A percentile compares a stretch with the other conserved stretches of the same genome.
phyloP scores from a whole-genome alignment of 1,284 basidiomycete genomes.

The Flammula alnicola region DNA sequence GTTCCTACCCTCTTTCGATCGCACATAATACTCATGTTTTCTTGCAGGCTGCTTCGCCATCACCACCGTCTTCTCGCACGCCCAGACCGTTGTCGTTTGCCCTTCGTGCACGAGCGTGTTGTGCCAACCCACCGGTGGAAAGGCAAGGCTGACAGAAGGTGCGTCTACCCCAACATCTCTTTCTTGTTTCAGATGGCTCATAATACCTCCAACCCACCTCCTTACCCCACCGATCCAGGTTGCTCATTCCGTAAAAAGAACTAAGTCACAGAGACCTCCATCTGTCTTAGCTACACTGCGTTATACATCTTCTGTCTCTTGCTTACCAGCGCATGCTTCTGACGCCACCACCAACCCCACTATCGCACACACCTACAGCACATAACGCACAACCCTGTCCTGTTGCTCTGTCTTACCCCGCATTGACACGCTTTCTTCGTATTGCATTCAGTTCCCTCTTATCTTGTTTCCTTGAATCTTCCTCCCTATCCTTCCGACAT shows the following conservation, averaged over 20 bases:
- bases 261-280: slow-evolving; percentile 45
- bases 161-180: slow-evolving; percentile 38
- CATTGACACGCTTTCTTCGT: slow-evolving; percentile 14
- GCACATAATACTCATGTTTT: slow-evolving; percentile 18
- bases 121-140: slow-evolving; percentile 99
- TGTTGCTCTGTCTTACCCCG: slow-evolving; percentile 7
- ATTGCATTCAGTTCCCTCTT: slow-evolving; percentile 9
- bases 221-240: slow-evolving; percentile 46
- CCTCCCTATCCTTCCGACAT: slow-evolving; percentile 9
- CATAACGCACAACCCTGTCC: slow-evolving; percentile 1
- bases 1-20: slow-evolving; percentile 8
- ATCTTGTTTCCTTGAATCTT: slow-evolving; percentile 4
- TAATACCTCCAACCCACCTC: no score
- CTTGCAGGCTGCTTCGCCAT: slow-evolving; percentile 87
- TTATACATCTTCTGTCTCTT: slow-evolving; percentile 22
- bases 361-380: slow-evolving; percentile 1
- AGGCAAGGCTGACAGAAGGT: slow-evolving; percentile 98
- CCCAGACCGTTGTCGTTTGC: slow-evolving; percentile 93
- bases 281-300: slow-evolving; percentile 28
- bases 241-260: slow-evolving; percentile 89
- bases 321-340: slow-evolving; percentile 4
- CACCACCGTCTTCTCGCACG: slow-evolving; percentile 95
- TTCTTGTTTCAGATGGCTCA: slow-evolving; percentile 16
- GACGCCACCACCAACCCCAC: neutral
- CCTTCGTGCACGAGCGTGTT: slow-evolving; percentile 93